These are phyloP conservation scores for Ottelia alismoides DNA, from an alignment of 106 monocot genomes.

Conservation along the genomic window DNA sequence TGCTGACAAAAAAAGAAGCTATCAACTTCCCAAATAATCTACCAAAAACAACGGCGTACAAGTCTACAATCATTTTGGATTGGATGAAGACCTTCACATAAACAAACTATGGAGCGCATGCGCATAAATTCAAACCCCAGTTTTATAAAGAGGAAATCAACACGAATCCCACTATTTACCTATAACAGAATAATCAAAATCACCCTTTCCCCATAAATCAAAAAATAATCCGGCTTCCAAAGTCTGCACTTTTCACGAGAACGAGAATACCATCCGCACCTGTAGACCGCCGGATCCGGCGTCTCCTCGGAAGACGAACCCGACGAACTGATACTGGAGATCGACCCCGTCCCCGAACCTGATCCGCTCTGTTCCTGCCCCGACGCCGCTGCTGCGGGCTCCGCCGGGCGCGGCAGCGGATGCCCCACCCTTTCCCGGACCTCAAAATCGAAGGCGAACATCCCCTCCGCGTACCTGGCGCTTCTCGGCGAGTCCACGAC, in stretches of 20 bases:
- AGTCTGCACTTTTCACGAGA: too few relatives aligned
- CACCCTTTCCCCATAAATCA: neutral
- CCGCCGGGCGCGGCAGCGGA: slow-evolving; percentile 35
- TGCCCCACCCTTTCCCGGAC: too few relatives aligned
- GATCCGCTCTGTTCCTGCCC: neutral
- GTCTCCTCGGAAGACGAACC: slow-evolving; percentile 59
- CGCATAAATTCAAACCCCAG: neutral
- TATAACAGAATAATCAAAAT: neutral
- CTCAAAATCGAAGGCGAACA: too few relatives aligned
- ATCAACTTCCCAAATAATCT: too few relatives aligned
- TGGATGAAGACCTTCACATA: too few relatives aligned
- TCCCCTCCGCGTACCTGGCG: too few relatives aligned
- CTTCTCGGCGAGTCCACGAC: too few relatives aligned
- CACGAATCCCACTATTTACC: neutral
- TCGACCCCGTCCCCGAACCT: slow-evolving; percentile 15
- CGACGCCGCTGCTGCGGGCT: slow-evolving; percentile 16
- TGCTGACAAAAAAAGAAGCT: too few relatives aligned
- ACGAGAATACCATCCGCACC: slow-evolving; percentile 32
- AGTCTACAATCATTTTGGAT: too few relatives aligned
- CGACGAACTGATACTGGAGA: slow-evolving; percentile 52
- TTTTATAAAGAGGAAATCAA: neutral
- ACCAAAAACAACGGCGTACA: too few relatives aligned
- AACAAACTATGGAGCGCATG: too few relatives aligned
- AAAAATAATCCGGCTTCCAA: neutral
- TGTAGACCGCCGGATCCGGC: slow-evolving; percentile 38